These are phyloP conservation scores for Ustilaginoidea virens DNA, from an alignment of 2,329 filamentous ascomycete species.

Conservation along the genomic window DNA sequence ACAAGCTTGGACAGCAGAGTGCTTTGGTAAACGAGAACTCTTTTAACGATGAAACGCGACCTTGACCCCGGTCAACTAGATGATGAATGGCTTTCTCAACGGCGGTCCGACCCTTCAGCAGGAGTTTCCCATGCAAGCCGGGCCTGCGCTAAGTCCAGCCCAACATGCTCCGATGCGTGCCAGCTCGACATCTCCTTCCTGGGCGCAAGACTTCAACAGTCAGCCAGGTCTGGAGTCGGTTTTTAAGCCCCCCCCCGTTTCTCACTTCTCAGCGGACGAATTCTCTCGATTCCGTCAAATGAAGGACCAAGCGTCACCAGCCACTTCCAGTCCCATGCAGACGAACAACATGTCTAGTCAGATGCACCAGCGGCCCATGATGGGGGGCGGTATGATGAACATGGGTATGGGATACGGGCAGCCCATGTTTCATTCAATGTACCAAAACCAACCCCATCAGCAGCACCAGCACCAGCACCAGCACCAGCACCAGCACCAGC, in stretches of 20 bases:
- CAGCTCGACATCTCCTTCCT: slow-evolving; percentile 36
- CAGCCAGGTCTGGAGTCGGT: slow-evolving; percentile 58
- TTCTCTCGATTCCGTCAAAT: slow-evolving; percentile 77
- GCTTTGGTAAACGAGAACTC: too few species aligned
- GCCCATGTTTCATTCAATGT: slow-evolving; percentile 39
- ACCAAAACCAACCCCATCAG: slow-evolving; percentile 29
- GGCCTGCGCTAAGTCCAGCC: slow-evolving; percentile 30
- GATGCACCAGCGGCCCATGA: slow-evolving; percentile 42
- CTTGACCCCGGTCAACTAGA: slow-evolving; percentile 34
- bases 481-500: slow-evolving; percentile 24
- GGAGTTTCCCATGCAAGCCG: slow-evolving; percentile 36
- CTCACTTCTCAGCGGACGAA: slow-evolving; percentile 65
- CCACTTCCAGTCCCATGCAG: slow-evolving; percentile 45
- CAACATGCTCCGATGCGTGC: slow-evolving; percentile 37
- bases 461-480: slow-evolving; percentile 26
- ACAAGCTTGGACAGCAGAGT: too few species aligned
- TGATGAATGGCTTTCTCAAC: slow-evolving; percentile 88
- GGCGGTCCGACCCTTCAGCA: slow-evolving; percentile 48
- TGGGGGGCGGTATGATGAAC: slow-evolving; percentile 34
- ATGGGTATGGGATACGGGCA: slow-evolving; percentile 36
- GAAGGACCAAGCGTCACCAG: slow-evolving; percentile 36
- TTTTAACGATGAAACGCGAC: too few species aligned
- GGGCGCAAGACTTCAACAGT: slow-evolving; percentile 36
- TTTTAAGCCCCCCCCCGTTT: slow-evolving; percentile 41
- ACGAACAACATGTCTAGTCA: slow-evolving; percentile 26